Percentiles rank a stretch among this genome's conserved stretches.
Conservation (phyloP, 2,329 filamentous ascomycete genomes). For the Huntiella decipiens region DNA sequence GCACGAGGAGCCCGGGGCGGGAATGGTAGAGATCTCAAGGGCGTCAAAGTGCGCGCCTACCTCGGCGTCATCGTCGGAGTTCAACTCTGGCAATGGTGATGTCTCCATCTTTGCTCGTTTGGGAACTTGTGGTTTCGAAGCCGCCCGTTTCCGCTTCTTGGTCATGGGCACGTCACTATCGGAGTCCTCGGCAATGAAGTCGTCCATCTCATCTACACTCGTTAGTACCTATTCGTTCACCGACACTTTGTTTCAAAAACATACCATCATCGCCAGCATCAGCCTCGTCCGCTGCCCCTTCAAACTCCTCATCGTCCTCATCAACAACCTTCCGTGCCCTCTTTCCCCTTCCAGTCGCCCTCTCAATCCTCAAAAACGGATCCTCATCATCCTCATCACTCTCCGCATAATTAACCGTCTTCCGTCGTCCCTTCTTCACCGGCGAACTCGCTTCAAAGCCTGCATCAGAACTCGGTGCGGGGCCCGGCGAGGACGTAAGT, state of each 20-base stretch:
- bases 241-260: neutral
- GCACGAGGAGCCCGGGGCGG: slow-evolving; percentile 6
- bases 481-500: slow-evolving; percentile 48
- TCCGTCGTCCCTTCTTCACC: slow-evolving; percentile 19
- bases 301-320: slow-evolving; percentile 54
- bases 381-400: slow-evolving; percentile 64
- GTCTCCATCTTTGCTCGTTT: slow-evolving; percentile 34
- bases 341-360: slow-evolving; percentile 12
- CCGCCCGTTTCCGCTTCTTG: slow-evolving; percentile 58
- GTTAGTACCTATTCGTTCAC: slow-evolving; percentile 1
- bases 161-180: slow-evolving; percentile 54
- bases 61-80: slow-evolving; percentile 24
- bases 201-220: slow-evolving; percentile 49
- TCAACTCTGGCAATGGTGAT: slow-evolving; percentile 17
- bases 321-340: slow-evolving; percentile 39
- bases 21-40: slow-evolving; percentile 32
- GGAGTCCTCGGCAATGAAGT: slow-evolving; percentile 77
- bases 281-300: slow-evolving; percentile 32
- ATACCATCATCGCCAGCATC: slow-evolving; percentile 42
- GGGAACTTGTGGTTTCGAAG: slow-evolving; percentile 31
- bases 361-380: slow-evolving; percentile 11
- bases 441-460: too few relatives aligned
- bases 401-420: slow-evolving; percentile 35
- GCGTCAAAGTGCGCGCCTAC: slow-evolving; percentile 25
- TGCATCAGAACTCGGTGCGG: slow-evolving; percentile 51